Evolutionary conservation across 495 filamentous ascomycete genomes (phyloP), one percentile per base, ranked within the genome.

Genomic region (Parachaetomium inaequale): DNA sequence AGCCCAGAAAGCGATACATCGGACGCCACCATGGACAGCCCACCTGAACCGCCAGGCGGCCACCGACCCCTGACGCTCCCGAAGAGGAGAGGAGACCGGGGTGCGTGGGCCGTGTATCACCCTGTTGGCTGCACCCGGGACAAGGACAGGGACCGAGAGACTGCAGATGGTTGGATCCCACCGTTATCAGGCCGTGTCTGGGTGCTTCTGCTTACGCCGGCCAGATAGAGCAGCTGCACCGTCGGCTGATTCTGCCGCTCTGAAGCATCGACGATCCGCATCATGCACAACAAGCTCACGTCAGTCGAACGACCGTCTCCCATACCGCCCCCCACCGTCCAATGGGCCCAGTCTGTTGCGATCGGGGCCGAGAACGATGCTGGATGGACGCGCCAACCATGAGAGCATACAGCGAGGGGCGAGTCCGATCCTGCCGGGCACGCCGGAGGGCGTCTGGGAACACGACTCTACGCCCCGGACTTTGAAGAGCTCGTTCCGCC

Each of bases 81-180:
- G 3, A 75, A 75, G 63, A 63, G 59, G 65, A 65, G 73, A 36
- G 65, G 52, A 14, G 59, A 58, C 11, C 59, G 51, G 54, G 19
- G 42, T 26, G 40, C 25, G 10, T 61, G 59, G 59, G 38, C 40
- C 52, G 31, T 21, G 21, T 40, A 29, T 19, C 38, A 19, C 31
- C 2, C 42, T 25, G 40, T 50, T 62, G 59, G 51, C 51, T 40
- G 43, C 52, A 23, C 29, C 29, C n/a, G 21, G 21, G 10, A 21
- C 25, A 28, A 36, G 19, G 46, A 28, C 29, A 58, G 15, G 17
- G 46, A 36, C 40, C 25, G 7, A 10, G 28, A n/a, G 12, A 42
- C 32, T 14, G 34, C 50, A 45, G 45, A 60, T 14, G 62, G 62
- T 56, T 29, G 7, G 51, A 31, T 45, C 50, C 58, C 12, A 45